Base-by-base conservation (phyloP, 768 basidiomycete genomes). In the Boletus pseudopeckii region DNA sequence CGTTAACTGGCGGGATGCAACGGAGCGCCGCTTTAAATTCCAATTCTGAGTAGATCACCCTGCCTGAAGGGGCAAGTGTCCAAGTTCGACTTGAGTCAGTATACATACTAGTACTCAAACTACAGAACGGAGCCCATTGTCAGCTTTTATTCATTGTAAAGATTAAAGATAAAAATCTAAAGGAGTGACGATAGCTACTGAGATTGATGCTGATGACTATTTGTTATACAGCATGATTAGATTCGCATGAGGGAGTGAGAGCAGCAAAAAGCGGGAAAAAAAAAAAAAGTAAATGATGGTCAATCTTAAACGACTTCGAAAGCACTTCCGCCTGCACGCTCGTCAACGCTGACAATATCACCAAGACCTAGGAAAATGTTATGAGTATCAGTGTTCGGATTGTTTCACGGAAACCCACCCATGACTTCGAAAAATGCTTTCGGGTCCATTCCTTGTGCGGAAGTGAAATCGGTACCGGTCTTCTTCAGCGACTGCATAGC, bases 361-460 rank as follows among this genome's bases (percentile, higher is more conserved):
- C 76, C 70, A 5, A 87, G 72, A 52, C 84, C 81, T 81, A 53
- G 11, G 17, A 26, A 39, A 41, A 18, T 38, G 3, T 20, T 26
- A 22, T 58, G 1, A 56, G 20, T 5, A 38, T 18, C 22, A 28
- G 13, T 4, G 0, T 11, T 33, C 10, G 10, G 5, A 24, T 52
- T 15, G 3, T 44, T 43, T 14, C 42, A 40, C 2, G 24, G 33
- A 39, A 13, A 61, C 77, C 43, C 66, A 84, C 84, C 85, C 85
- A 88, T 85, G 48, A 87, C 83, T 63, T 85, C 80, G 67, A 90
- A 89, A 77, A 89, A 89, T 41, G 80, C 76, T 64, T 84, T 85
- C 8, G 88, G 88, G 59, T 88, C 85, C 87, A 89, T 88, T 20
- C 87, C 83, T 66, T 75, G 65, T 0, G 79, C 78, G 8, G 77